Base-by-base conservation (phyloP, 2,329 filamentous ascomycete species). In the Teratosphaeria pseudoeucalypti region DNA sequence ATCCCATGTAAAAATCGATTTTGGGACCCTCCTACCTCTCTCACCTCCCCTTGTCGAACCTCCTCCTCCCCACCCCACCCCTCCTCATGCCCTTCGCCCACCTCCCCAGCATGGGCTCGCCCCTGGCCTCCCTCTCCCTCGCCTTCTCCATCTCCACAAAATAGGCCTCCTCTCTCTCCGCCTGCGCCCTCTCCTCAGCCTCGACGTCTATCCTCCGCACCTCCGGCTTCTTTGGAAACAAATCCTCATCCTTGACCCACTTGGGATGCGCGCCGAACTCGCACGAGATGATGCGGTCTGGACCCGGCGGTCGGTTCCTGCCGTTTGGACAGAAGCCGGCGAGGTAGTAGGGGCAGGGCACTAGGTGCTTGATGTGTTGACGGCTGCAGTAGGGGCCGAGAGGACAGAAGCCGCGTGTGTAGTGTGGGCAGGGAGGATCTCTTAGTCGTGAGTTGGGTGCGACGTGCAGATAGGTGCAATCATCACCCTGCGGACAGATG, bases 401-500 rank as follows among this genome's bases (percentile, higher is more conserved):
- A 19, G 90, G 90, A 70, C 94, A 99, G 78, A 97, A 97, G 2
- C 94, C 94, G 66, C 88, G 86, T 63, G 96, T 91, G 78, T 96
- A 99, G 58, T 73, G 72, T 64, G 90, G 89, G 68, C 91, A 95
- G 1, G 89, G 85, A 29, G 85, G 89, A 67, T 90, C 74, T 71
- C 61, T 73, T 64, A 62, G 73, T 65, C 60, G 73, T 78, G 70
- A 90, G 86, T 62, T 87, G 85, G 72, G 90, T 82, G 56, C 91
- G 88, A 73, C 67, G 62, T 74, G 72, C 1, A 74, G 64, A 57
- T 72, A 74, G 26, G 72, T 73, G 71, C 94, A 99, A 76, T 99
- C 94, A 74, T 97, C 92, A 66, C 92, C 94, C 76, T 96, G 96
- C 64, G 89, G 90, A 77, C 94, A 99, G 74, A 95, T 96, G 59